Evolutionary conservation across 768 basidiomycete species (phyloP).

Genomic region (Gymnopilus junonius): DNA sequence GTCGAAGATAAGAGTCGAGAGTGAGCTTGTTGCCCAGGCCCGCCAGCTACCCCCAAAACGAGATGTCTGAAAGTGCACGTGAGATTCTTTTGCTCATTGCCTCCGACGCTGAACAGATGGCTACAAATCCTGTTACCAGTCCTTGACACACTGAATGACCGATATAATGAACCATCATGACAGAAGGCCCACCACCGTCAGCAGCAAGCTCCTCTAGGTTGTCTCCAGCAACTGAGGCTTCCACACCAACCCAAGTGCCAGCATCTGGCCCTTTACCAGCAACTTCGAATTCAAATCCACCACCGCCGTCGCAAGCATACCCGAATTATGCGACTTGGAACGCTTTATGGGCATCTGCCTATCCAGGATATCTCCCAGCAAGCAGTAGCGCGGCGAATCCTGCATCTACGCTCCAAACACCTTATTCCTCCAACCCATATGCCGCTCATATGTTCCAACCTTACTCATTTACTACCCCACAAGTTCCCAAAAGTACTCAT

Average conservation of each 20-base stretch:
- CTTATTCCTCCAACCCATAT: constrained; percentile 6
- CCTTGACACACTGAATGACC: neutral
- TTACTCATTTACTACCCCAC: neutral
- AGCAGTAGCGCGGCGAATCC: neutral
- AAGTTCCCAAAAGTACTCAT: constrained; percentile 2
- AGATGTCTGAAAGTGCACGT: constrained; percentile 4
- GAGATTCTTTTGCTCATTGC: constrained; percentile 4
- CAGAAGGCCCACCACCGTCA: constrained; percentile 19
- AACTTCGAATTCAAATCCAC: neutral
- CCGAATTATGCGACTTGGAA: constrained; percentile 4
- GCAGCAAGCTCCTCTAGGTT: constrained; percentile 22
- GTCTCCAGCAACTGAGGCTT: neutral
- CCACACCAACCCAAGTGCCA: neutral
- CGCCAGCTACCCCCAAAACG: too few relatives aligned
- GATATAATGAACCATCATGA: constrained; percentile 17
- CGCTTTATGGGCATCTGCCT: neutral
- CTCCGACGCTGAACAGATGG: neutral
- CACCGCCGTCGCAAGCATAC: neutral
- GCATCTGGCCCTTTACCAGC: neutral
- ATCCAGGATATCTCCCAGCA: neutral
- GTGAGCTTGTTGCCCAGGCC: neutral
- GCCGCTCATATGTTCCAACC: constrained; percentile 8
- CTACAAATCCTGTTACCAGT: too few relatives aligned
- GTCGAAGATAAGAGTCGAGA: neutral
- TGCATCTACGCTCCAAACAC: neutral